phyloP scores from a whole-genome alignment of 331 rosid genomes.

The Rosa hybrid region DNA sequence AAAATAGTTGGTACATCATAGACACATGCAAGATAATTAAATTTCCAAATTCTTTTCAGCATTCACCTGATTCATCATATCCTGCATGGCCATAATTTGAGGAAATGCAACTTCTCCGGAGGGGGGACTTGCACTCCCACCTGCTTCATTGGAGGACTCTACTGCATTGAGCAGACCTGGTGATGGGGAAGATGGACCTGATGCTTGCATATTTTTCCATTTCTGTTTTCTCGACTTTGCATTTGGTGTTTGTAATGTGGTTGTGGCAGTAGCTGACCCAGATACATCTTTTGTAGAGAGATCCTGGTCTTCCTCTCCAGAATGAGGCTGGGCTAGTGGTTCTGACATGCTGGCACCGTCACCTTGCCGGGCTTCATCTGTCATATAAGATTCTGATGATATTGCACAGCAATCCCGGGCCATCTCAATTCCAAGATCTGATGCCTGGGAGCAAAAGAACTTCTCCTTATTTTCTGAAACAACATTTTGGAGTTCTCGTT shows the following conservation, averaged over 20 bases:
- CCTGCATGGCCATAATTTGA: conserved; percentile 78
- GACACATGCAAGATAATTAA: not conserved
- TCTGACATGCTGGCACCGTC: conserved; percentile 48
- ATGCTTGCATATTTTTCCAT: conserved; percentile 71
- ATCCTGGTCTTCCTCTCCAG: conserved; percentile 60
- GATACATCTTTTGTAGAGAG: conserved; percentile 51
- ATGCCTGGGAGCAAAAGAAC: conserved; percentile 86
- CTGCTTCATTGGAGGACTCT: conserved; percentile 58
- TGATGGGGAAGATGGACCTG: conserved; percentile 55
- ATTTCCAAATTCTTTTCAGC: conserved; percentile 1
- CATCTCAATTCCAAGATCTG: conserved; percentile 97
- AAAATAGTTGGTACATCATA: not conserved
- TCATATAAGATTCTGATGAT: conserved; percentile 55
- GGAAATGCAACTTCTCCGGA: conserved; percentile 53
- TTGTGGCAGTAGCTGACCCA: conserved; percentile 46
- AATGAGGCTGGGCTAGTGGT: conserved; percentile 43
- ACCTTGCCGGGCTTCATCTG: conserved; percentile 54
- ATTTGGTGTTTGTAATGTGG: conserved; percentile 48
- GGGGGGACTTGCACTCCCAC: conserved; percentile 54
- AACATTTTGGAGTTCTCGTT: conserved; percentile 51
- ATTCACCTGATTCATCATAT: conserved; percentile 74
- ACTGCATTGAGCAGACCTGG: conserved; percentile 50
- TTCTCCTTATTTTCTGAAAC: conserved; percentile 64
- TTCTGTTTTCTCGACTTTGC: conserved; percentile 76
- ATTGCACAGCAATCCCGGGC: conserved; percentile 73